Conservation (phyloP, 2,329 filamentous ascomycete species). For the Xylaria sp. region DNA sequence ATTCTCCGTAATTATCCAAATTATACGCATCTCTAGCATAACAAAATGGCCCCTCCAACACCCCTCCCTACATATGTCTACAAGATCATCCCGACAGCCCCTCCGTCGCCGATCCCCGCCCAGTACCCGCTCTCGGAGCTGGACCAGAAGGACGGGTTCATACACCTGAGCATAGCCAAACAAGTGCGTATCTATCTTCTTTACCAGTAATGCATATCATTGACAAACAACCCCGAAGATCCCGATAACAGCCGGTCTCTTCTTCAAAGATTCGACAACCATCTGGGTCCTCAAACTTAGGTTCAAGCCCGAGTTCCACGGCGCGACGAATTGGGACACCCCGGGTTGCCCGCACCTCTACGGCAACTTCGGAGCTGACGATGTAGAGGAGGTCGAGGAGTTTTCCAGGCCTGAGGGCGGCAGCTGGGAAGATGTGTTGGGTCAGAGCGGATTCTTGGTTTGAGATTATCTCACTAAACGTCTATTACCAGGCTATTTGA, state of each 20-base stretch:
- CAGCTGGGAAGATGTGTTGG: conserved; percentile 61
- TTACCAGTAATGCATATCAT: neutral
- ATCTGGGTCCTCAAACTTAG: conserved; percentile 59
- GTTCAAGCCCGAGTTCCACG: conserved; percentile 55
- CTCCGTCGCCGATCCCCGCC: conserved; percentile 63
- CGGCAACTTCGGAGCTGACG: conserved; percentile 63
- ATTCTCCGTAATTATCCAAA: neutral
- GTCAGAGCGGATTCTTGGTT: conserved; percentile 54
- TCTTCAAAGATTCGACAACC: conserved; percentile 43
- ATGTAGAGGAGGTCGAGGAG: conserved; percentile 59
- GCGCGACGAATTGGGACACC: conserved; percentile 64
- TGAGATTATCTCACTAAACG: conserved; percentile 1
- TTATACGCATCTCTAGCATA: neutral
- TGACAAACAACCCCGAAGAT: conserved; percentile 38
- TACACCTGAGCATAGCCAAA: conserved; percentile 67
- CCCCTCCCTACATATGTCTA: conserved; percentile 61
- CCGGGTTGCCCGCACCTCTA: conserved; percentile 67
- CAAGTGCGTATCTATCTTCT: conserved; percentile 55
- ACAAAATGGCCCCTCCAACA: conserved; percentile 43
- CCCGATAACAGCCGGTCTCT: conserved; percentile 47
- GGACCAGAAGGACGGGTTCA: conserved; percentile 68
- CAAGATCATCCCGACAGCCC: conserved; percentile 67
- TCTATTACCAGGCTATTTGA: neutral
- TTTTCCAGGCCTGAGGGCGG: conserved; percentile 58
- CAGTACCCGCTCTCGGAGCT: conserved; percentile 68